phyloP scores from a whole-genome alignment of 495 filamentous ascomycete genomes.

The Daldinia caldariorum region DNA sequence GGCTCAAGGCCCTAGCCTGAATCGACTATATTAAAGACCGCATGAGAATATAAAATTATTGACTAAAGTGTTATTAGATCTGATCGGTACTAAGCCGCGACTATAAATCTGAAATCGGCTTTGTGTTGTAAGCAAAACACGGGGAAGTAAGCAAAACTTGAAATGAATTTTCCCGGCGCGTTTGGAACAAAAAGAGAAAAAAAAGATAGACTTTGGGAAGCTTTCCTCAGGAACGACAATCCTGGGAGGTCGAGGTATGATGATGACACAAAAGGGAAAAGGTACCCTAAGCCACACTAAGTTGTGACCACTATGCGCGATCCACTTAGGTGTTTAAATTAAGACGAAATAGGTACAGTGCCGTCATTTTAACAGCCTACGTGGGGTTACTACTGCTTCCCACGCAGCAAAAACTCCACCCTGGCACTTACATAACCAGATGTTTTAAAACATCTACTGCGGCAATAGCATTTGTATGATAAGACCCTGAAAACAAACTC shows the following conservation, averaged over 20 bases:
- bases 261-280: conserved; percentile 27
- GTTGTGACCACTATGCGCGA: conserved; percentile 4
- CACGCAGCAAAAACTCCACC: conserved; percentile 8
- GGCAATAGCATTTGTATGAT: neutral
- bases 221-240: conserved; percentile 35
- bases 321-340: conserved; percentile 11
- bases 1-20: conserved; percentile 36
- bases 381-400: conserved; percentile 11
- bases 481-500: conserved; percentile 8
- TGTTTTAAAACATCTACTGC: neutral
- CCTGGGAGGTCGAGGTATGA: conserved; percentile 36
- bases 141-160: conserved; percentile 22
- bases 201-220: conserved; percentile 18
- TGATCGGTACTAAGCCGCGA: conserved; percentile 13
- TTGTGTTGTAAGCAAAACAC: conserved; percentile 24
- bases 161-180: conserved; percentile 34
- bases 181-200: conserved; percentile 26
- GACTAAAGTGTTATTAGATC: conserved; percentile 8
- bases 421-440: neutral
- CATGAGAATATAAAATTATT: conserved; percentile 39
- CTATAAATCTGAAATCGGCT: conserved; percentile 7
- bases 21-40: conserved; percentile 39
- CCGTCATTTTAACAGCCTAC: conserved; percentile 14
- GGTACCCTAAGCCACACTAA: conserved; percentile 28
- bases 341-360: conserved; percentile 13